Conservation (phyloP, 1,139 yeast genomes). For the Lodderomyces metapsilosis region DNA sequence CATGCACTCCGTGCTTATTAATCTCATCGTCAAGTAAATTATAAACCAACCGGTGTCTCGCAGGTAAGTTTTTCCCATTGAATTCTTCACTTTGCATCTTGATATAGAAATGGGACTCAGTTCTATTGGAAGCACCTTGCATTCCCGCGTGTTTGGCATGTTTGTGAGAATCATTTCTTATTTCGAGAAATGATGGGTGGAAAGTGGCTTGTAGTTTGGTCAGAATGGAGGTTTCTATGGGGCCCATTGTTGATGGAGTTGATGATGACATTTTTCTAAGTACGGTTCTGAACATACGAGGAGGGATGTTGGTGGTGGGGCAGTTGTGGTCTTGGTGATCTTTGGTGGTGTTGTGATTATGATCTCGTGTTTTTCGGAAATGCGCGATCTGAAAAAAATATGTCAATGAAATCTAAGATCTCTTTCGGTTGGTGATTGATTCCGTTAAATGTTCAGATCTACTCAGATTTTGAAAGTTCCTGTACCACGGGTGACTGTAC, state of each 20-base stretch:
- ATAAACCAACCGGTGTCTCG: constrained; percentile 79
- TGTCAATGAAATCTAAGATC: background rate
- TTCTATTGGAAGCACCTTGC: constrained; percentile 66
- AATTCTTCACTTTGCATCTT: constrained; percentile 73
- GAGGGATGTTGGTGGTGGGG: background rate
- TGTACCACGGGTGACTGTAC: background rate
- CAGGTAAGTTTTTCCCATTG: constrained; percentile 64
- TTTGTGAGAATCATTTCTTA: constrained; percentile 80
- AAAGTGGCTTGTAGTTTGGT: constrained; percentile 46
- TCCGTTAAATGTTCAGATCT: background rate
- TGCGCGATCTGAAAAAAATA: background rate
- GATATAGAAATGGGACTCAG: constrained; percentile 81
- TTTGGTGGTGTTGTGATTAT: too few relatives aligned
- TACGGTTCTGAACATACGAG: constrained; percentile 12
- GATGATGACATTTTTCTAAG: constrained; percentile 12
- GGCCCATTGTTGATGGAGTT: constrained; percentile 16
- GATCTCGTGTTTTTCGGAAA: background rate
- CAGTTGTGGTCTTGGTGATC: too few relatives aligned
- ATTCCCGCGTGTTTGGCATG: constrained; percentile 89
- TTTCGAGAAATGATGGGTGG: constrained; percentile 51
- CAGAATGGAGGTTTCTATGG: constrained; percentile 16
- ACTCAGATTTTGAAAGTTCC: background rate
- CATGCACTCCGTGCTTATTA: constrained; percentile 74
- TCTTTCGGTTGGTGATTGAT: background rate
- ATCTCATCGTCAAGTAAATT: constrained; percentile 70